phyloP scores from a whole-genome alignment of 179 eudicot genomes.

The Amaranthus tricolor region DNA sequence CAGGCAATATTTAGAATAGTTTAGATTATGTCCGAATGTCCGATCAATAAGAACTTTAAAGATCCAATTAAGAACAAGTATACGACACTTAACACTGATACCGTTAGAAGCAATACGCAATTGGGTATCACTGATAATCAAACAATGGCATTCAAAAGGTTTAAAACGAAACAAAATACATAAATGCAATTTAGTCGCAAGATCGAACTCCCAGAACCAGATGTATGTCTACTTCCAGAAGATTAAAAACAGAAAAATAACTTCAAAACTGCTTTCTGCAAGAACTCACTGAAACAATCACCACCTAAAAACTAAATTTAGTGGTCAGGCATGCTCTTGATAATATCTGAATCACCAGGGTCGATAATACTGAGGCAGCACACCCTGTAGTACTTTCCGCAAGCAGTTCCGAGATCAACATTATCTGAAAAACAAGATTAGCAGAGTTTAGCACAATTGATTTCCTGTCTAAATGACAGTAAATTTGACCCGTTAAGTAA shows the following conservation, averaged over 20 bases:
- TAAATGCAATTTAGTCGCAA: neutral
- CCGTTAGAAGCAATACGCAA: too few relatives aligned
- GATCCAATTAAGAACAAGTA: too few relatives aligned
- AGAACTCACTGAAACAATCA: neutral
- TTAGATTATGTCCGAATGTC: too few relatives aligned
- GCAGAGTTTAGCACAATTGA: neutral
- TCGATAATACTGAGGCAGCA: conserved; percentile 85
- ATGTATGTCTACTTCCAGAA: conserved; percentile 22
- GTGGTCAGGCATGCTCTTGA: conserved; percentile 69
- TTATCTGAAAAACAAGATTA: conserved; percentile 43
- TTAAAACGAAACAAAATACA: too few relatives aligned
- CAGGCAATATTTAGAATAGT: too few relatives aligned
- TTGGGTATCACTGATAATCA: too few relatives aligned
- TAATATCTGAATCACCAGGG: conserved; percentile 91
- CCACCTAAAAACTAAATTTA: conserved; percentile 23
- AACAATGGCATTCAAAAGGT: too few relatives aligned
- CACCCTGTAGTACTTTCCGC: conserved; percentile 81
- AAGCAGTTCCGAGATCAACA: conserved; percentile 86
- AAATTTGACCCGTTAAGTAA: neutral
- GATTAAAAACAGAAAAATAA: neutral
- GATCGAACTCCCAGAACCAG: neutral
- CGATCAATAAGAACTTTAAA: too few relatives aligned
- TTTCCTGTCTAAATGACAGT: neutral
- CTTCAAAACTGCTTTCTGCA: conserved; percentile 26
- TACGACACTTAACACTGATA: too few relatives aligned